Conservation (phyloP, 2,329 filamentous ascomycete genomes). For the Polytolypa hystricis region DNA sequence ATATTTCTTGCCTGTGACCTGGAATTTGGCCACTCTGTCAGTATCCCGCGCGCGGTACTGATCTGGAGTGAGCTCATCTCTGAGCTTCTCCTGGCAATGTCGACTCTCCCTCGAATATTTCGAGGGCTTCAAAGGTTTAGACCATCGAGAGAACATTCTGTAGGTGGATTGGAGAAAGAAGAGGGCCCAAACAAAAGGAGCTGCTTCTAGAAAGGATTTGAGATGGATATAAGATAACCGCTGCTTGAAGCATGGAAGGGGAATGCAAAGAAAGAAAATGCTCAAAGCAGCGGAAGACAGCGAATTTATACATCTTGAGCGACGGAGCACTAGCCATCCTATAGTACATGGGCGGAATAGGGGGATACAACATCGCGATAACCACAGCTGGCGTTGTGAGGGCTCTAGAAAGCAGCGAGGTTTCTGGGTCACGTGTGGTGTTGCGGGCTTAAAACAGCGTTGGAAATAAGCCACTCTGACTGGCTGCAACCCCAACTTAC, state of each 20-base stretch:
- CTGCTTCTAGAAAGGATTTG: neutral
- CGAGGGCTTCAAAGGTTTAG: conserved; percentile 1
- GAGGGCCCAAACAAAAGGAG: neutral
- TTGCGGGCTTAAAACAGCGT: neutral
- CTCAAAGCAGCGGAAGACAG: neutral
- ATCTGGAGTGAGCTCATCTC: neutral
- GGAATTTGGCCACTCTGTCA: conserved; percentile 5
- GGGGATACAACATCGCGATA: neutral
- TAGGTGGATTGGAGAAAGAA: neutral
- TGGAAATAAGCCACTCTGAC: neutral
- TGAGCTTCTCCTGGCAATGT: neutral
- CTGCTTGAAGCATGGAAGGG: neutral
- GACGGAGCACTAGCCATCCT: neutral
- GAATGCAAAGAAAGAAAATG: neutral
- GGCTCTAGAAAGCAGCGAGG: neutral
- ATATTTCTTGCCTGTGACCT: conserved; percentile 7
- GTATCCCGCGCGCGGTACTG: neutral
- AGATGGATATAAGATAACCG: neutral
- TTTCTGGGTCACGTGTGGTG: neutral
- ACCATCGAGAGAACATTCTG: conserved; percentile 1
- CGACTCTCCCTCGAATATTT: neutral
- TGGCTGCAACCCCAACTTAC: too few species aligned
- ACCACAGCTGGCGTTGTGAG: neutral
- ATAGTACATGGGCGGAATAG: neutral
- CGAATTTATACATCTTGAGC: neutral